phyloP scores from a whole-genome alignment of 2,329 filamentous ascomycete genomes.

The Saccharata proteae region DNA sequence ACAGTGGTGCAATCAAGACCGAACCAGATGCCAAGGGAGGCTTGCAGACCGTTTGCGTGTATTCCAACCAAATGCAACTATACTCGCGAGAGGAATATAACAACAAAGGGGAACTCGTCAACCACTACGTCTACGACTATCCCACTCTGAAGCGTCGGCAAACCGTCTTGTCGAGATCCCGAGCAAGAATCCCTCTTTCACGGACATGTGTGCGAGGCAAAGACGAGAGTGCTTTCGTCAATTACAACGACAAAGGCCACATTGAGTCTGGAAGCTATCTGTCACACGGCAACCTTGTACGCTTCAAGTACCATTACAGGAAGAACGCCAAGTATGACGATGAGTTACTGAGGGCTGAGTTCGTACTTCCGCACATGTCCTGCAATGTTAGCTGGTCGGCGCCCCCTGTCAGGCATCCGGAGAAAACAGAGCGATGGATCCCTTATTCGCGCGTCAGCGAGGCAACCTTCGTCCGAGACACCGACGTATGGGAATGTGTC shows the following conservation, averaged over 20 bases:
- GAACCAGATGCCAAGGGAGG: constrained; percentile 35
- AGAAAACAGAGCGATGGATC: constrained; percentile 43
- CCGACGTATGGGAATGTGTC: constrained; percentile 40
- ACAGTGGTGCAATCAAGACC: constrained; percentile 25
- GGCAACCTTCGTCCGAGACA: constrained; percentile 41
- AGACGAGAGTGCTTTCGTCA: constrained; percentile 34
- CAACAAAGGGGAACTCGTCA: constrained; percentile 29
- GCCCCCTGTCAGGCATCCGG: constrained; percentile 36
- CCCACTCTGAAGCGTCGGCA: constrained; percentile 17
- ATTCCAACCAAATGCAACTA: constrained; percentile 35
- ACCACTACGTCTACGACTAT: constrained; percentile 41
- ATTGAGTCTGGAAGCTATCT: constrained; percentile 42
- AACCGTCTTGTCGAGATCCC: constrained; percentile 26
- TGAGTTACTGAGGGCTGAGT: constrained; percentile 44
- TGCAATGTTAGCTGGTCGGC: constrained; percentile 44
- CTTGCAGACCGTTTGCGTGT: constrained; percentile 36
- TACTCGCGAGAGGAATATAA: constrained; percentile 33
- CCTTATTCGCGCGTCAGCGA: constrained; percentile 43
- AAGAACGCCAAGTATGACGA: constrained; percentile 42
- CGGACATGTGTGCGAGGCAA: constrained; percentile 36
- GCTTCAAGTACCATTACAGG: constrained; percentile 44
- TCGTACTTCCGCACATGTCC: constrained; percentile 40
- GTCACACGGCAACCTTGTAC: constrained; percentile 38
- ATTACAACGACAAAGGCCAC: constrained; percentile 42
- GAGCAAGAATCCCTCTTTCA: constrained; percentile 23